Conservation (phyloP, 768 basidiomycete genomes). For the Leucocoprinus leucothites region DNA sequence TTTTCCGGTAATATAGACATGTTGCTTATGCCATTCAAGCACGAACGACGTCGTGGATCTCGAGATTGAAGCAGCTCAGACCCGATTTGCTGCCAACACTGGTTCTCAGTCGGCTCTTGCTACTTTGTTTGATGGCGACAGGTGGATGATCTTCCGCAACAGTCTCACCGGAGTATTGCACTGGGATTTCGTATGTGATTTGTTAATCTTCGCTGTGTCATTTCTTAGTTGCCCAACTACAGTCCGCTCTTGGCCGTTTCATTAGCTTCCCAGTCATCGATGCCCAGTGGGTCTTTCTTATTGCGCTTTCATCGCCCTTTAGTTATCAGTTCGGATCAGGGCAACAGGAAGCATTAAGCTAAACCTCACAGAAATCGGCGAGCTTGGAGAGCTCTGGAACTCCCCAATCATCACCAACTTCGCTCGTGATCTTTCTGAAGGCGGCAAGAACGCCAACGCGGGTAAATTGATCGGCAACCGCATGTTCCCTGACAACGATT, state of each 20-base stretch:
- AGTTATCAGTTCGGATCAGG: conserved; percentile 25
- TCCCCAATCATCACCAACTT: conserved; percentile 39
- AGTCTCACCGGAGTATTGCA: conserved; percentile 52
- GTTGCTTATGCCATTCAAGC: conserved; percentile 25
- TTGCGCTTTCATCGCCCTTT: not conserved
- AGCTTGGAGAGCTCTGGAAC: conserved; percentile 51
- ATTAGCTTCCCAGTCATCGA: conserved; percentile 62
- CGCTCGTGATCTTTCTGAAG: conserved; percentile 31
- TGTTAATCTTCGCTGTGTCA: not conserved
- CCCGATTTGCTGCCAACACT: conserved; percentile 46
- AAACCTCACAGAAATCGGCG: conserved; percentile 49
- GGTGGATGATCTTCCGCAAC: conserved; percentile 73
- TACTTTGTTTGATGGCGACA: conserved; percentile 52
- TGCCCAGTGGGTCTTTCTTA: conserved; percentile 28
- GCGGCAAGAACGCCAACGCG: conserved; percentile 45
- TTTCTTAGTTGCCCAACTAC: not conserved
- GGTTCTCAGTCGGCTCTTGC: conserved; percentile 46
- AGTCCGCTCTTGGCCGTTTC: conserved; percentile 65
- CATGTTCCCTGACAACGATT: conserved; percentile 67
- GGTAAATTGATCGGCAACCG: conserved; percentile 53
- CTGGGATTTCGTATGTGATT: conserved; percentile 65
- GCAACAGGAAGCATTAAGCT: conserved; percentile 55
- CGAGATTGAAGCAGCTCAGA: conserved; percentile 59
- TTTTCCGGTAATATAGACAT: not conserved
- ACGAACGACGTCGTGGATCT: conserved; percentile 60